Percentiles rank a stretch among this genome's conserved stretches.
phyloP scores from a whole-genome alignment of 2,329 filamentous ascomycete genomes.

The Colletotrichum eremochloae region DNA sequence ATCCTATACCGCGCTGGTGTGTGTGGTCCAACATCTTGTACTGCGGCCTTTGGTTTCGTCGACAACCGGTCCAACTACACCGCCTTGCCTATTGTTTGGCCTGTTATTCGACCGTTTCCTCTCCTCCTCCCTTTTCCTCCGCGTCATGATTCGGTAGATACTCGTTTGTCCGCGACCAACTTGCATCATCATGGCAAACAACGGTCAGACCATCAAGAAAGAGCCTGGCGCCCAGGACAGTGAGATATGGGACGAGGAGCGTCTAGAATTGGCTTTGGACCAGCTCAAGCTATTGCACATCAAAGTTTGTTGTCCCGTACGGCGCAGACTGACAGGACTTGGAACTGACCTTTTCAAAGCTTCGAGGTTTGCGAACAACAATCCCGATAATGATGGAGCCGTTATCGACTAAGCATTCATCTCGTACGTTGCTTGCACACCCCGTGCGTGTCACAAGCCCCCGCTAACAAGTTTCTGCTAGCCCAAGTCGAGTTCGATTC shows the following conservation, averaged over 20 bases:
- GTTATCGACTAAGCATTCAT: conserved; percentile 62
- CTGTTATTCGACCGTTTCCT: not conserved
- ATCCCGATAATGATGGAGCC: conserved; percentile 66
- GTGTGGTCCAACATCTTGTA: conserved; percentile 18
- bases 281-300: conserved; percentile 68
- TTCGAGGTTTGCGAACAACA: conserved; percentile 61
- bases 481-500: conserved; percentile 63
- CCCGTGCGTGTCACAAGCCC: not conserved
- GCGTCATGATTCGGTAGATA: conserved; percentile 15
- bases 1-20: conserved; percentile 8
- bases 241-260: conserved; percentile 62
- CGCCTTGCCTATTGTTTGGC: not conserved
- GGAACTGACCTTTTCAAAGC: conserved; percentile 49
- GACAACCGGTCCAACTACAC: not conserved
- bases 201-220: conserved; percentile 24
- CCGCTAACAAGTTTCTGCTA: conserved; percentile 49
- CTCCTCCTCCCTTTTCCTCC: not conserved
- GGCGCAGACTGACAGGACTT: conserved; percentile 2
- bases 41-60: not conserved
- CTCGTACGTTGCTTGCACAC: conserved; percentile 59
- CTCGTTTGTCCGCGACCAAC: not conserved
- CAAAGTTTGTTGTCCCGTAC: conserved; percentile 55
- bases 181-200: conserved; percentile 36
- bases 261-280: conserved; percentile 63
- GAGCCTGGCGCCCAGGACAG: conserved; percentile 43